These are phyloP conservation scores for Niveomyces coronatus DNA, from an alignment of 2,329 filamentous ascomycete genomes.

Conservation along the genomic window DNA sequence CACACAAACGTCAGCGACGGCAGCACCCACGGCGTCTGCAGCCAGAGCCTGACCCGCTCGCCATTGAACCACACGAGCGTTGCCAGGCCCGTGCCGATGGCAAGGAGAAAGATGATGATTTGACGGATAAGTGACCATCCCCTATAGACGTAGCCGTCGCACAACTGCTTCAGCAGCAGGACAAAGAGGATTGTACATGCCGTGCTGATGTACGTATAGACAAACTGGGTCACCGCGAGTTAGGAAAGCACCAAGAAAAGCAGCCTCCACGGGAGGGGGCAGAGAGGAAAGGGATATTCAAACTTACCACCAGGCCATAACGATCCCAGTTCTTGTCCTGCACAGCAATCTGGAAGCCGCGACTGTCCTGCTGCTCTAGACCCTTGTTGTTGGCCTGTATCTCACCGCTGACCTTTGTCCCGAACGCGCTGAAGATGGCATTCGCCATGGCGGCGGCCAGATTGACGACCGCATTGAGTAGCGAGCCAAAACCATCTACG, in stretches of 20 bases:
- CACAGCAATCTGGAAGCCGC: conserved; percentile 16
- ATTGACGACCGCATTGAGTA: neutral
- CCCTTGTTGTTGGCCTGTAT: conserved; percentile 13
- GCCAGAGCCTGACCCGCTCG: conserved; percentile 12
- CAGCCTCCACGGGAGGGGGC: neutral
- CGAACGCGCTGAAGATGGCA: conserved; percentile 5
- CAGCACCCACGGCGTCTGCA: conserved; percentile 23
- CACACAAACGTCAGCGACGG: conserved; percentile 25
- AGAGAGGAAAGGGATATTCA: no score
- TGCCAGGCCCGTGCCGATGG: conserved; percentile 20
- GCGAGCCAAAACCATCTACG: neutral
- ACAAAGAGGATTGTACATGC: conserved; percentile 23
- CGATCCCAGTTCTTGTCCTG: conserved; percentile 16
- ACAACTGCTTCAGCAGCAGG: conserved; percentile 19
- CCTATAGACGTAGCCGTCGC: conserved; percentile 20
- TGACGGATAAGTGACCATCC: conserved; percentile 24
- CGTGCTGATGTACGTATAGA: conserved; percentile 23
- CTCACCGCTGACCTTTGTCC: conserved; percentile 21
- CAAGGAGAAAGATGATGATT: conserved; percentile 19
- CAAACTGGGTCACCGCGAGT: conserved; percentile 22
- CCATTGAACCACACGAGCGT: conserved; percentile 17
- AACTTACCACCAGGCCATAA: conserved; percentile 23
- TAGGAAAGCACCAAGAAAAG: neutral
- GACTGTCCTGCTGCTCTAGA: conserved; percentile 12
- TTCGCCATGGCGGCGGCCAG: conserved; percentile 3